These are phyloP conservation scores for Diaporthe ilicicola DNA, from an alignment of 2,329 filamentous ascomycete genomes.

Conservation along the genomic window DNA sequence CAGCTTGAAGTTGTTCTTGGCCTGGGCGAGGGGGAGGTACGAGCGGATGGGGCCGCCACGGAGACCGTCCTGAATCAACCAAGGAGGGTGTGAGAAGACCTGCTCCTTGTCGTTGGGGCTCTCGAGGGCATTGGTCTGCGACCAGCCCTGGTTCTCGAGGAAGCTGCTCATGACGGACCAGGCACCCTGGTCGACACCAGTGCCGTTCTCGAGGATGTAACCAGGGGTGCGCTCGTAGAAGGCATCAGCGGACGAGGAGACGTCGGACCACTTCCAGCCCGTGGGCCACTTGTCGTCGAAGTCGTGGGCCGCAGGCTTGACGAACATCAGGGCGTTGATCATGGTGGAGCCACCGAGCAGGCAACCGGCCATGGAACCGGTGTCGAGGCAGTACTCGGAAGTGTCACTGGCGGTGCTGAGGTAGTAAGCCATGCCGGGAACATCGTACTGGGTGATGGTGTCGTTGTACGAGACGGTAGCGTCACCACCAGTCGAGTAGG, in stretches of 20 bases:
- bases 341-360: conserved; percentile 47
- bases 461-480: conserved; percentile 44
- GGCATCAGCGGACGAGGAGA: conserved; percentile 38
- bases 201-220: conserved; percentile 38
- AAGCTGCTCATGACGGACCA: conserved; percentile 33
- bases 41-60: conserved; percentile 37
- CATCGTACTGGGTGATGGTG: conserved; percentile 44
- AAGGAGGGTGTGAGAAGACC: conserved; percentile 36
- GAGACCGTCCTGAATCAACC: conserved; percentile 35
- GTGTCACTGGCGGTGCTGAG: conserved; percentile 36
- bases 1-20: conserved; percentile 39
- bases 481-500: conserved; percentile 43
- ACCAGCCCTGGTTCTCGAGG: conserved; percentile 34
- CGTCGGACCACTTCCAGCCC: conserved; percentile 43
- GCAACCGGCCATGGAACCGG: conserved; percentile 46
- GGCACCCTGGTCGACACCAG: conserved; percentile 34
- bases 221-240: conserved; percentile 41
- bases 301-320: conserved; percentile 43
- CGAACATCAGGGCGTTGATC: conserved; percentile 47
- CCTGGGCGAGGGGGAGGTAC: conserved; percentile 38
- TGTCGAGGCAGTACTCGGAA: conserved; percentile 46
- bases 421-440: conserved; percentile 41
- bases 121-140: conserved; percentile 33
- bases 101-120: conserved; percentile 34
- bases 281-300: conserved; percentile 43